Evolutionary conservation across 768 basidiomycete species (phyloP).

Genomic region (Boletus subcaerulescens): DNA sequence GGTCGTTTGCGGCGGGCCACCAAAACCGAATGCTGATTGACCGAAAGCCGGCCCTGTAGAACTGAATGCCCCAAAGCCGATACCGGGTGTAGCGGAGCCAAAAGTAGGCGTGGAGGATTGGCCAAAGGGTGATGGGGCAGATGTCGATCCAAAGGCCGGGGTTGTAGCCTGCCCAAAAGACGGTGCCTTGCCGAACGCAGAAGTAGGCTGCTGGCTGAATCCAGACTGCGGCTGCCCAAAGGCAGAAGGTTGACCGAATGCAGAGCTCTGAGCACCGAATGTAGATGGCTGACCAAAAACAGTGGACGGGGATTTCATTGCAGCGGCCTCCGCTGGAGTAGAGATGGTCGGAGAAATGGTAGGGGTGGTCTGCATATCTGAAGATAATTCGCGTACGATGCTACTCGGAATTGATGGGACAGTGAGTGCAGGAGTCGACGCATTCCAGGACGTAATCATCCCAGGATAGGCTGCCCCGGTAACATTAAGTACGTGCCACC

Average conservation of each 20-base stretch:
- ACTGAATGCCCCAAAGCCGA: constrained; percentile 34
- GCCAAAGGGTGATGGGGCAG: constrained; percentile 19
- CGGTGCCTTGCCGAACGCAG: constrained; percentile 23
- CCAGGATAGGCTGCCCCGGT: constrained; percentile 53
- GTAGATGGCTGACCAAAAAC: constrained; percentile 36
- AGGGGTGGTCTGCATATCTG: constrained; percentile 32
- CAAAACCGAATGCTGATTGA: constrained; percentile 25
- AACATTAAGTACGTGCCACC: constrained; percentile 65
- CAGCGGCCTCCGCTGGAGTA: constrained; percentile 16
- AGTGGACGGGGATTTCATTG: constrained; percentile 31
- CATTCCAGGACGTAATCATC: constrained; percentile 37
- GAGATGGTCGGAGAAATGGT: constrained; percentile 18
- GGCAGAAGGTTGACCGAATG: constrained; percentile 33
- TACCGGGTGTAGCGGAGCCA: constrained; percentile 15
- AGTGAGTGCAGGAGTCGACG: constrained; percentile 3
- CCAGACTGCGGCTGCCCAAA: constrained; percentile 18
- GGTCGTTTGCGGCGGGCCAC: constrained; percentile 6
- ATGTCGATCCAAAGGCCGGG: constrained; percentile 13
- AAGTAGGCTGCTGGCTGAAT: constrained; percentile 17
- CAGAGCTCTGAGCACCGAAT: constrained; percentile 23
- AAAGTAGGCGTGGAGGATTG: constrained; percentile 20
- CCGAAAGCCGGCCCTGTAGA: constrained; percentile 34
- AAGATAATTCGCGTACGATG: constrained; percentile 28
- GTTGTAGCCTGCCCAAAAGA: constrained; percentile 20
- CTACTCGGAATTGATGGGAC: constrained; percentile 12